Evolutionary conservation across 2,329 filamentous ascomycete species (phyloP), one percentile per base, ranked within the genome.

Genomic region (Endothia cerciana): DNA sequence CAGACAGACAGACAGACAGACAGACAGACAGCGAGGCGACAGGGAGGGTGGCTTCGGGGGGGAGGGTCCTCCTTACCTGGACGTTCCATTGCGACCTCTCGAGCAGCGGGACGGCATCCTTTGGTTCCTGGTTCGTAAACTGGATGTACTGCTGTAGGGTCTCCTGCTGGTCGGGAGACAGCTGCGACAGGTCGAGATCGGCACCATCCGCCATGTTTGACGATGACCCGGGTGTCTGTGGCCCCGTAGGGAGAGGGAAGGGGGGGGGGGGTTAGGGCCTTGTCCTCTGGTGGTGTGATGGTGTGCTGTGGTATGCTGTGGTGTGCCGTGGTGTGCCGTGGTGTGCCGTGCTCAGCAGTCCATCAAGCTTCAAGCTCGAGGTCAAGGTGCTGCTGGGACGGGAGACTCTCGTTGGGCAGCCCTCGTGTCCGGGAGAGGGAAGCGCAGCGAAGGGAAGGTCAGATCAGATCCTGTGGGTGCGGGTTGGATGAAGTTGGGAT

Each of bases 81-180:
- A 97, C 91, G 75, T 98, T 99, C 95, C 95, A 99, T 82, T 98
- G 90, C 65, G 93, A 97, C 69, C 93, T 85, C 71, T 90, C 87
- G 1, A 99, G 83, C 4, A 99, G 77, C 1, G 92, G 88, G 59
- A 97, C 83, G 1, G 95, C 93, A 65, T 92, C 88, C 53, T 87
- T 84, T 55, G 88, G 77, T 28, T 93, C 89, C 77, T 97, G 93
- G 72, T 94, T 89, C 33, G 95, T 98, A 60, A 99, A 91, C 61
- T 91, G 86, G 19, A 89, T 92, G 78, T 93, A 97, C 74, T 97
- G 94, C 72, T 97, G 89, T 33, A 99, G 86, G 57, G 92, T 91
- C 61, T 90, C 86, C 77, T 93, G 93, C 81, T 98, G 93, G 71
- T 86, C 86, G 69, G 89, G 81, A 60, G 90, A 91, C 74, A 97